A percentile compares a stretch with the other conserved stretches of the same genome.
phyloP scores from a whole-genome alignment of 371 early-diverging fungal genomes.

The Quaeritorhiza haematococci region DNA sequence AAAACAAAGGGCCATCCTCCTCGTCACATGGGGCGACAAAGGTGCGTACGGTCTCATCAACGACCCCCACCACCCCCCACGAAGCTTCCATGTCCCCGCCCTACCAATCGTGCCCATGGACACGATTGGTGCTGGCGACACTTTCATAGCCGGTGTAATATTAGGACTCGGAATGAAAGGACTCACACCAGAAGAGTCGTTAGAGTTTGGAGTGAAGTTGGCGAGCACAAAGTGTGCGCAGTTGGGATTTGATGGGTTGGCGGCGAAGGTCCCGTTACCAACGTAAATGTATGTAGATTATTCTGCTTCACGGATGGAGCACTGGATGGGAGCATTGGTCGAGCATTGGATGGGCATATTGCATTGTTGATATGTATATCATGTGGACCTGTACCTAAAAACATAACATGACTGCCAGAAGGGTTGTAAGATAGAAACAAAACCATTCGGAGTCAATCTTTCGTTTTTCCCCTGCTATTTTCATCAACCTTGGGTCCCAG shows the following conservation, averaged over 20 bases:
- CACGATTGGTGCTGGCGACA: constrained; percentile 66
- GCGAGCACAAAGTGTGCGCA: constrained; percentile 62
- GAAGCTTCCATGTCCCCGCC: constrained; percentile 38
- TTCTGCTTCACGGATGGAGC: no score
- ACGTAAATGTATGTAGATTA: no score
- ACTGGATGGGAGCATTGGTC: no score
- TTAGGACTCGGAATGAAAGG: constrained; percentile 36
- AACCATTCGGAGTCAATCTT: no score
- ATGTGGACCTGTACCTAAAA: no score
- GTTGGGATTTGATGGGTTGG: constrained; percentile 50
- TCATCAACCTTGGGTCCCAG: no score
- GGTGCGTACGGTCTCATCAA: constrained; percentile 47
- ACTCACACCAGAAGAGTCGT: constrained; percentile 15
- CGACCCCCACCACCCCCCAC: constrained; percentile 29
- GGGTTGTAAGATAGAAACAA: no score
- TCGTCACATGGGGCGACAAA: constrained; percentile 56
- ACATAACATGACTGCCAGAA: no score
- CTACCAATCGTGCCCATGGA: constrained; percentile 43
- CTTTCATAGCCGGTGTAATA: constrained; percentile 62
- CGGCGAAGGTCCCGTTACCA: constrained; percentile 1
- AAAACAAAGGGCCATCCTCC: constrained; percentile 46
- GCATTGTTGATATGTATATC: no score
- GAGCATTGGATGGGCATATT: no score
- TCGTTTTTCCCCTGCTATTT: no score
- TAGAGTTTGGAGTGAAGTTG: constrained; percentile 43